These are phyloP conservation scores for Saturnispora besseyi DNA, from an alignment of 805 yeast genomes.

Conservation along the genomic window DNA sequence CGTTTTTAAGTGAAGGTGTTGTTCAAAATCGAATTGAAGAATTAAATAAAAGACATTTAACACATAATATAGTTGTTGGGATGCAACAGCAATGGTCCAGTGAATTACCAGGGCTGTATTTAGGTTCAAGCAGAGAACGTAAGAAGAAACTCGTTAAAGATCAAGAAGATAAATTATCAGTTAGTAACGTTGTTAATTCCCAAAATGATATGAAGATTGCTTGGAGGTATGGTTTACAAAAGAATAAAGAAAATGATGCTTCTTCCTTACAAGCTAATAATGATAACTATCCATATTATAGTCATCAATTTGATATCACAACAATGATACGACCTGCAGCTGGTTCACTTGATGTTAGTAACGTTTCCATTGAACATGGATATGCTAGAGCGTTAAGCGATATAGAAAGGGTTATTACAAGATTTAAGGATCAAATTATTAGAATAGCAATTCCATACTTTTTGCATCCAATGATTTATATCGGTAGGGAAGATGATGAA, in stretches of 20 bases:
- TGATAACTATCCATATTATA: slow-evolving; percentile 42
- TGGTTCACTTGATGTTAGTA: slow-evolving; percentile 48
- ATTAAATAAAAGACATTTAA: slow-evolving; percentile 22
- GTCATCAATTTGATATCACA: slow-evolving; percentile 68
- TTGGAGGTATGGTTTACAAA: slow-evolving; percentile 75
- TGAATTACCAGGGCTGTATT: slow-evolving; percentile 69
- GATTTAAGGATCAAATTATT: slow-evolving; percentile 40
- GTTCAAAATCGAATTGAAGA: slow-evolving; percentile 47
- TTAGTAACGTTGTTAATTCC: slow-evolving; percentile 49
- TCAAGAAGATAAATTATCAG: slow-evolving; percentile 57
- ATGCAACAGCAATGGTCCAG: slow-evolving; percentile 49
- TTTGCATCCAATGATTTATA: slow-evolving; percentile 66
- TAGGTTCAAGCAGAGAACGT: slow-evolving; percentile 58
- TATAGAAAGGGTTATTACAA: slow-evolving; percentile 33
- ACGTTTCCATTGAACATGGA: slow-evolving; percentile 33
- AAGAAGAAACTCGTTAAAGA: slow-evolving; percentile 49
- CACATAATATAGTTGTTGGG: slow-evolving; percentile 61
- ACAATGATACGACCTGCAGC: slow-evolving; percentile 62
- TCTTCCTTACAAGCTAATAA: slow-evolving; percentile 15
- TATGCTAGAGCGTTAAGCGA: slow-evolving; percentile 29
- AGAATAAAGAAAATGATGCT: slow-evolving; percentile 26
- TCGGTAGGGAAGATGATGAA: slow-evolving; percentile 10
- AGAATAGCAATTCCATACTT: slow-evolving; percentile 70
- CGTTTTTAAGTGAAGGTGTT: slow-evolving; percentile 71
- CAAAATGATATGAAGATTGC: slow-evolving; percentile 68